Conservation (phyloP, 2,329 filamentous ascomycete species). For the Teratosphaeria destructans region DNA sequence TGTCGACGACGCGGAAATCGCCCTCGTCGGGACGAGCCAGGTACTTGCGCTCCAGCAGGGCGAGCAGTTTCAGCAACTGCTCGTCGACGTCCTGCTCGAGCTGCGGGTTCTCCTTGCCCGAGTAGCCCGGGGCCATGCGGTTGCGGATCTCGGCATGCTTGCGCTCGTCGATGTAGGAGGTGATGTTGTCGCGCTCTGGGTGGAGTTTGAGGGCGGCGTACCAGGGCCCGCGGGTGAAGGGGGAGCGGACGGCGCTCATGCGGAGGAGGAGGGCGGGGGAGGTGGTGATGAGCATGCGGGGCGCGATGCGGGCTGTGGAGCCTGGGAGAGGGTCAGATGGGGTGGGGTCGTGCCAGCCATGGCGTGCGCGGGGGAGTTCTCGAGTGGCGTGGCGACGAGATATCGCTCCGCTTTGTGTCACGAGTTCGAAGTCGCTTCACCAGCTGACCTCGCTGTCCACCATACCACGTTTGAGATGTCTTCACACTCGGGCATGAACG, state of each 20-base stretch:
- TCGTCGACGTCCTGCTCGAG: slow-evolving; percentile 30
- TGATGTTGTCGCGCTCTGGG: slow-evolving; percentile 31
- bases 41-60: slow-evolving; percentile 25
- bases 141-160: slow-evolving; percentile 28
- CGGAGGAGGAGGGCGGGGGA: slow-evolving; percentile 28
- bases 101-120: slow-evolving; percentile 29
- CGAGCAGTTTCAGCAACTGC: slow-evolving; percentile 24
- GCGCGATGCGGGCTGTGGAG: slow-evolving; percentile 29
- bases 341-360: not conserved
- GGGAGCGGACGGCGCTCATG: slow-evolving; percentile 29
- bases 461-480: too few species aligned
- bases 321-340: slow-evolving; percentile 14
- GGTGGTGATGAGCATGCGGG: slow-evolving; percentile 27
- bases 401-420: too few species aligned
- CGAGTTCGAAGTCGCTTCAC: too few species aligned
- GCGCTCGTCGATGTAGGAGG: slow-evolving; percentile 28
- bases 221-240: slow-evolving; percentile 27
- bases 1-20: slow-evolving; percentile 25
- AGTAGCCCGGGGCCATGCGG: slow-evolving; percentile 29
- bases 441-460: too few species aligned
- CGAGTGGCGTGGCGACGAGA: too few species aligned
- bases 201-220: slow-evolving; percentile 29
- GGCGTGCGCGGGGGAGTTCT: too few species aligned
- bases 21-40: slow-evolving; percentile 21
- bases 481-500: too few species aligned